These are phyloP conservation scores for Aspergillus diversus DNA, from an alignment of 495 filamentous ascomycete genomes.

Conservation along the genomic window DNA sequence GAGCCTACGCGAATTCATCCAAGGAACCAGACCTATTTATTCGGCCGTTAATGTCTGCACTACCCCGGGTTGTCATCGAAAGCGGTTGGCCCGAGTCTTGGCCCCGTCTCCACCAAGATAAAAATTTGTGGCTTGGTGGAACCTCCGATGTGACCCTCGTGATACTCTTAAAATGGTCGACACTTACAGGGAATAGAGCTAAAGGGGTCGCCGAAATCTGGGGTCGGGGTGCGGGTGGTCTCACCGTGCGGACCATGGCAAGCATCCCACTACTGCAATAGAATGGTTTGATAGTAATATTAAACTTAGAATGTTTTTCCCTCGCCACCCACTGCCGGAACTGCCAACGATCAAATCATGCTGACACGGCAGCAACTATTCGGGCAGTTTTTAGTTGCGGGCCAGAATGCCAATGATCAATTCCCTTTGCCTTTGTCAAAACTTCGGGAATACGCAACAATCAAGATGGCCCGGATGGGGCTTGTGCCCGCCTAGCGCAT, in stretches of 20 bases:
- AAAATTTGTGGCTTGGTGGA: background rate
- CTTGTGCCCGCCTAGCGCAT: background rate
- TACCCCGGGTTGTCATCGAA: background rate
- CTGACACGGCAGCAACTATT: constrained; percentile 1
- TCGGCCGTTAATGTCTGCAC: background rate
- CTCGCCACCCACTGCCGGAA: background rate
- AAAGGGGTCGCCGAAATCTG: background rate
- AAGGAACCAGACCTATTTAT: background rate
- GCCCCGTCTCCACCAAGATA: background rate
- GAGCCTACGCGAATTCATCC: background rate
- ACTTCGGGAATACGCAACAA: background rate
- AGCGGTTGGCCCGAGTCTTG: background rate
- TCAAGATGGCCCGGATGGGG: background rate
- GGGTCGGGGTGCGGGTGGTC: background rate
- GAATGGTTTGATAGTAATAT: background rate
- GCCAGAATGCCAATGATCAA: background rate
- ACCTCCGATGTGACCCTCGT: background rate
- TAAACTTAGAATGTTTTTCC: background rate
- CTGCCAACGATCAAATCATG: background rate
- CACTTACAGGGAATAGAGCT: background rate
- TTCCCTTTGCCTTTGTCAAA: constrained; percentile 1
- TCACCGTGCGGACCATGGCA: background rate
- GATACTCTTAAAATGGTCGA: background rate
- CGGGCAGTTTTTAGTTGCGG: background rate
- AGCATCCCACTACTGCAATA: background rate